Conservation (phyloP, 73 alveolate genomes). For the Paramecium octaurelia region DNA sequence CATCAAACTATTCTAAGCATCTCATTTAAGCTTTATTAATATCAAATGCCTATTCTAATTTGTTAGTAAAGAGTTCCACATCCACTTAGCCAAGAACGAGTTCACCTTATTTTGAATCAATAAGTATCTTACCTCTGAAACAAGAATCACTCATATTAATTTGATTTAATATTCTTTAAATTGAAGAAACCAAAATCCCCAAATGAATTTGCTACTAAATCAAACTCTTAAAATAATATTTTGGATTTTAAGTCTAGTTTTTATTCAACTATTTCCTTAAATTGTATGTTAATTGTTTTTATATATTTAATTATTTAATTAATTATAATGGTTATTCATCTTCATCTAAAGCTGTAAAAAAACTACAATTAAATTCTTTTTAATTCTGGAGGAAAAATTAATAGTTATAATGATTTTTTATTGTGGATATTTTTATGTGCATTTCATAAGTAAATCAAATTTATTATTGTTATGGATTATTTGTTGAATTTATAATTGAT, state of each 20-base stretch:
- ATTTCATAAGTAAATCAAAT: too few species aligned
- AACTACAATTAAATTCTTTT: neutral
- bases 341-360: neutral
- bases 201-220: neutral
- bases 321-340: neutral
- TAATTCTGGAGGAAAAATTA: neutral
- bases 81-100: constrained; percentile 6
- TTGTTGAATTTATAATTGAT: neutral
- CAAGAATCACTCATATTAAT: constrained; percentile 21
- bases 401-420: neutral
- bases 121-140: neutral
- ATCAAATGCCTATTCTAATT: neutral
- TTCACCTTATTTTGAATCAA: neutral
- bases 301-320: neutral
- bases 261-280: neutral
- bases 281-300: neutral
- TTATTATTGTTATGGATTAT: too few species aligned
- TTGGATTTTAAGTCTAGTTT: too few species aligned
- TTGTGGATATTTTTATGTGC: neutral
- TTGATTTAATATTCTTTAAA: neutral
- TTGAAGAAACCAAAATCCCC: neutral
- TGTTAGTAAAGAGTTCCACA: neutral
- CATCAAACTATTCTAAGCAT: neutral
- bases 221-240: neutral
- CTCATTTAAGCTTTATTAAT: neutral